Conservation (phyloP, 129 eudicot species). For the Pseudognaphalium luteoalbum region DNA sequence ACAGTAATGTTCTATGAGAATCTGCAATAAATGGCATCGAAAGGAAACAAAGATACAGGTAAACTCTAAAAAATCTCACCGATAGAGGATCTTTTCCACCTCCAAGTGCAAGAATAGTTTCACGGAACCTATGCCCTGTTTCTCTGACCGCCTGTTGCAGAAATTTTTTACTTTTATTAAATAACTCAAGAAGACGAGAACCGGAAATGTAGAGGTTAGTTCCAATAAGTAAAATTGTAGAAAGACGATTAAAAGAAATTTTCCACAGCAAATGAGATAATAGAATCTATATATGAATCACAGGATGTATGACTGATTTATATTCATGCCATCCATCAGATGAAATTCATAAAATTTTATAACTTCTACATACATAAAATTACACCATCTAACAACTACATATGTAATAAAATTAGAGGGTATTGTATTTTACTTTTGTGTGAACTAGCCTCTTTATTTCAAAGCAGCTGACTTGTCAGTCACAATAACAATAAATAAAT, state of each 20-base stretch:
- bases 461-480: too few species aligned
- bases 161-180: neutral
- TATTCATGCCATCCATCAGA: neutral
- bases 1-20: neutral
- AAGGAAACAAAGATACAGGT: neutral
- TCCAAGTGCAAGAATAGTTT: conserved; percentile 88
- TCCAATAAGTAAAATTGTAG: neutral
- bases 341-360: neutral
- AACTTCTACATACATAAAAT: neutral
- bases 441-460: neutral
- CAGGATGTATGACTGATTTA: neutral
- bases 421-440: neutral
- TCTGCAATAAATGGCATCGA: neutral
- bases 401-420: neutral
- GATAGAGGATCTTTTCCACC: conserved; percentile 85
- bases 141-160: conserved; percentile 65
- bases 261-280: neutral
- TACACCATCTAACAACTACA: neutral
- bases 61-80: conserved; percentile 26
- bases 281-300: neutral
- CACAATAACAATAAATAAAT: too few species aligned
- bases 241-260: neutral
- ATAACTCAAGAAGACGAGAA: neutral
- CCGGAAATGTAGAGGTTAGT: neutral
- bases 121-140: conserved; percentile 72